A percentile compares a stretch with the other conserved stretches of the same genome.
phyloP scores from a whole-genome alignment of 495 filamentous ascomycete species.

The Penicillium lagena region DNA sequence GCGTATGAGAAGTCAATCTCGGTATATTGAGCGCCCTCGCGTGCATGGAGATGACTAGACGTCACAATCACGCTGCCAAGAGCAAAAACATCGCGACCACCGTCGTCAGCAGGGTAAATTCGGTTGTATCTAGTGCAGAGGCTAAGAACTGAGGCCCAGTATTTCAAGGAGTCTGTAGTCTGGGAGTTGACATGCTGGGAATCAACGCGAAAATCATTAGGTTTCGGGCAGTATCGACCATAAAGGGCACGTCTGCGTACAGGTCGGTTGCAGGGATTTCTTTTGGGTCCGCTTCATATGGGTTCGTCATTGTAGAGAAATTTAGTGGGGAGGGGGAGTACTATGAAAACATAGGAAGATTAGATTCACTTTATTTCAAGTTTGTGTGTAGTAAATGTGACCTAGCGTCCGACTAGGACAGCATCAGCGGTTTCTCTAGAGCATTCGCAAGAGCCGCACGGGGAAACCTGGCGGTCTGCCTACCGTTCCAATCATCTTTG shows the following conservation, averaged over 20 bases:
- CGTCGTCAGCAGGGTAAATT: slow-evolving; percentile 30
- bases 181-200: slow-evolving; percentile 24
- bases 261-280: slow-evolving; percentile 25
- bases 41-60: slow-evolving; percentile 31
- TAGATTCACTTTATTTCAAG: too few species aligned
- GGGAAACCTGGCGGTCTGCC: too few species aligned
- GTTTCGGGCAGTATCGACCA: slow-evolving; percentile 26
- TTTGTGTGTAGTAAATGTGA: too few species aligned
- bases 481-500: too few species aligned
- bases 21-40: not conserved
- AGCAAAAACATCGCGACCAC: slow-evolving; percentile 38
- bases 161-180: slow-evolving; percentile 22
- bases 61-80: slow-evolving; percentile 42
- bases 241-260: slow-evolving; percentile 31
- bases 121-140: slow-evolving; percentile 21
- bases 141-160: slow-evolving; percentile 30
- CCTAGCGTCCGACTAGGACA: too few species aligned
- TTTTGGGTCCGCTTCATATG: slow-evolving; percentile 28
- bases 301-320: slow-evolving; percentile 7
- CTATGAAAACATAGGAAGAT: too few species aligned
- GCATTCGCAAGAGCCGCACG: too few species aligned
- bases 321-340: too few species aligned
- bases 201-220: slow-evolving; percentile 26
- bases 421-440: too few species aligned
- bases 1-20: slow-evolving; percentile 31